These are phyloP conservation scores for Bruguiera parviflora DNA, from an alignment of 345 rosid species.

Conservation along the genomic window DNA sequence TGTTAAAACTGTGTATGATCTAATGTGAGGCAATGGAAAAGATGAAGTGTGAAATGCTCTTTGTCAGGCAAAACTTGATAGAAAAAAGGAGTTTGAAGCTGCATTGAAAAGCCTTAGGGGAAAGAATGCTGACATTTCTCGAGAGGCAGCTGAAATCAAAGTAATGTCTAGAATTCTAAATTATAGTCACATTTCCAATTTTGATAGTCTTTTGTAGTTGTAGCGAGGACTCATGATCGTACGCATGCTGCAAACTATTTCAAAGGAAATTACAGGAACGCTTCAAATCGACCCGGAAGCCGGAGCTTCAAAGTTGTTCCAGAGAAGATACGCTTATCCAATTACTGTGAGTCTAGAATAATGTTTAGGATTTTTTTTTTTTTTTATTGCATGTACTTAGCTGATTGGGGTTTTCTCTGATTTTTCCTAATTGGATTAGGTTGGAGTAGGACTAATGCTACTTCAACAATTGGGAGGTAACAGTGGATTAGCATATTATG, in stretches of 20 bases:
- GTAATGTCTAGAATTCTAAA: constrained; percentile 13
- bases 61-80: constrained; percentile 36
- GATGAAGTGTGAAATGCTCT: too few relatives aligned
- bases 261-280: constrained; percentile 29
- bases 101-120: constrained; percentile 49
- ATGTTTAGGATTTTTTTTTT: not conserved
- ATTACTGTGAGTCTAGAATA: constrained; percentile 7
- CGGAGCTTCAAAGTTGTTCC: constrained; percentile 16
- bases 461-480: constrained; percentile 58
- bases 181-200: too few relatives aligned
- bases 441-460: constrained; percentile 60
- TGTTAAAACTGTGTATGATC: not conserved
- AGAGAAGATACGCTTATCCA: constrained; percentile 19
- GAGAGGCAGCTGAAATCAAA: constrained; percentile 49
- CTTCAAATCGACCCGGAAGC: constrained; percentile 15
- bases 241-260: not conserved
- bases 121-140: constrained; percentile 33
- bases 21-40: too few relatives aligned
- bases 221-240: too few relatives aligned
- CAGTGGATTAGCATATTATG: constrained; percentile 38
- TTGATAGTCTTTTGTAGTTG: not conserved
- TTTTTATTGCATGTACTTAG: not conserved
- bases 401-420: too few relatives aligned
- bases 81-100: constrained; percentile 38
- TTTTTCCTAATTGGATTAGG: constrained; percentile 23